Percentiles rank a stretch among this genome's conserved stretches.
Evolutionary conservation across 2,329 filamentous ascomycete species (phyloP).

Genomic region (Pseudomassariella vexata): DNA sequence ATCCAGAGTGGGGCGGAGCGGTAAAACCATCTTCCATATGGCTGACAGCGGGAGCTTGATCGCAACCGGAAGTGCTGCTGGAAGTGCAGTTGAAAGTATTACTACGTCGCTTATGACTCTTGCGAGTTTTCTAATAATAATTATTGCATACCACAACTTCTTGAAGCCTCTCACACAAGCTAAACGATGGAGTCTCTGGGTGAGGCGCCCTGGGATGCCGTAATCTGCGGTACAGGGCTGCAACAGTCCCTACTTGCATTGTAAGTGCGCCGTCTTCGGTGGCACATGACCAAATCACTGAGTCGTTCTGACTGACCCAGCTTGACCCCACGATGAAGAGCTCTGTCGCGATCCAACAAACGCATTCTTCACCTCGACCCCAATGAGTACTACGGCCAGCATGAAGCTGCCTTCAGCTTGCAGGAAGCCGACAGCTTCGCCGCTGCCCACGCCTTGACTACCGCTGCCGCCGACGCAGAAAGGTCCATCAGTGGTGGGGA

Average conservation of each 20-base stretch:
- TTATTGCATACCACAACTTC: too few relatives aligned
- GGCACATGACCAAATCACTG: conserved; percentile 12
- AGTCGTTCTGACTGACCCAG: conserved; percentile 68
- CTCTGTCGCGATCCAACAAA: conserved; percentile 86
- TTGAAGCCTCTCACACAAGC: too few relatives aligned
- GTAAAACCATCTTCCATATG: too few relatives aligned
- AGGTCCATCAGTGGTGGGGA: background rate
- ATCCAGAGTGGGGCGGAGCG: too few relatives aligned
- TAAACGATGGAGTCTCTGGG: conserved; percentile 64
- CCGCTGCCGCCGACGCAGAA: background rate
- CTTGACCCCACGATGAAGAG: conserved; percentile 53
- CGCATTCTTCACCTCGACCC: conserved; percentile 85
- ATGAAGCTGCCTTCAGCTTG: conserved; percentile 79
- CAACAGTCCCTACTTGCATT: conserved; percentile 74
- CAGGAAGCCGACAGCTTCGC: conserved; percentile 77
- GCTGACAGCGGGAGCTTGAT: too few relatives aligned
- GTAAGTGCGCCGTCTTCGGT: conserved; percentile 40
- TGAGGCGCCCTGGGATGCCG: conserved; percentile 72
- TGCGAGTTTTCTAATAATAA: too few relatives aligned
- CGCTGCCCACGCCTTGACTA: conserved; percentile 30
- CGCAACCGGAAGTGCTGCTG: too few relatives aligned
- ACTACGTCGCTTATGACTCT: too few relatives aligned
- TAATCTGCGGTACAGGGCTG: conserved; percentile 73
- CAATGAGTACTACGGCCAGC: conserved; percentile 81
- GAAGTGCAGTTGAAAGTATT: too few relatives aligned